Percentiles rank a stretch among this genome's conserved stretches.
phyloP scores from a whole-genome alignment of 176 grass and related monocot species.

The Puya raimondii region DNA sequence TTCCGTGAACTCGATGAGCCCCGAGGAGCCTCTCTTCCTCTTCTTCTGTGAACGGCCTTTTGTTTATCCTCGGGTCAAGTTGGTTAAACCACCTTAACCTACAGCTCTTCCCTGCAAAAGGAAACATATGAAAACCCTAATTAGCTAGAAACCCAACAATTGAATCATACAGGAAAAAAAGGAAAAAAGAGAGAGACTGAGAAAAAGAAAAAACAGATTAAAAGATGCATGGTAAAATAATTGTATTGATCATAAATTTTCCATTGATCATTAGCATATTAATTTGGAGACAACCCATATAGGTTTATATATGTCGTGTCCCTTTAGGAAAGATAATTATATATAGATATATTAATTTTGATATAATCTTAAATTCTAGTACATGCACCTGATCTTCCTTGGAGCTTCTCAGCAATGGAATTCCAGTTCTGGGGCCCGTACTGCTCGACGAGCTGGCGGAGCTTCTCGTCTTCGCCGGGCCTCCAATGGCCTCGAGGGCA shows the following conservation, averaged over 20 bases:
- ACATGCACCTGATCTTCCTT: slow-evolving; percentile 74
- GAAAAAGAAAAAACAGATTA: too few relatives aligned
- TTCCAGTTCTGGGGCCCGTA: slow-evolving; percentile 95
- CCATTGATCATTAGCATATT: too few relatives aligned
- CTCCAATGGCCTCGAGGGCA: slow-evolving; percentile 85
- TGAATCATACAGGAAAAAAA: too few relatives aligned
- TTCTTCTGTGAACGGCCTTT: slow-evolving; percentile 55
- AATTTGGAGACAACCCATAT: too few relatives aligned
- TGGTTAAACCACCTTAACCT: slow-evolving; percentile 94
- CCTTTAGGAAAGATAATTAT: not conserved
- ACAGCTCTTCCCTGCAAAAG: slow-evolving; percentile 71
- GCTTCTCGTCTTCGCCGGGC: slow-evolving; percentile 73
- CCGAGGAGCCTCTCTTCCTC: slow-evolving; percentile 65
- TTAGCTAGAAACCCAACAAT: too few relatives aligned
- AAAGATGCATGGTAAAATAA: too few relatives aligned
- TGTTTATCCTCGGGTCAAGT: slow-evolving; percentile 78
- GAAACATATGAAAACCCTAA: not conserved
- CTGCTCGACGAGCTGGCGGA: slow-evolving; percentile 66
- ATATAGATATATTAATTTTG: not conserved
- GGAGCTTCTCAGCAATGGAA: slow-evolving; percentile 83
- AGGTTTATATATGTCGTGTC: too few relatives aligned
- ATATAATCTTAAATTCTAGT: too few relatives aligned
- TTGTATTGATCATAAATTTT: too few relatives aligned
- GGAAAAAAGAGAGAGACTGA: too few relatives aligned
- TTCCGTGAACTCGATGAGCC: slow-evolving; percentile 60